Conservation (phyloP, 345 rosid species). For the Lepidium didymum region DNA sequence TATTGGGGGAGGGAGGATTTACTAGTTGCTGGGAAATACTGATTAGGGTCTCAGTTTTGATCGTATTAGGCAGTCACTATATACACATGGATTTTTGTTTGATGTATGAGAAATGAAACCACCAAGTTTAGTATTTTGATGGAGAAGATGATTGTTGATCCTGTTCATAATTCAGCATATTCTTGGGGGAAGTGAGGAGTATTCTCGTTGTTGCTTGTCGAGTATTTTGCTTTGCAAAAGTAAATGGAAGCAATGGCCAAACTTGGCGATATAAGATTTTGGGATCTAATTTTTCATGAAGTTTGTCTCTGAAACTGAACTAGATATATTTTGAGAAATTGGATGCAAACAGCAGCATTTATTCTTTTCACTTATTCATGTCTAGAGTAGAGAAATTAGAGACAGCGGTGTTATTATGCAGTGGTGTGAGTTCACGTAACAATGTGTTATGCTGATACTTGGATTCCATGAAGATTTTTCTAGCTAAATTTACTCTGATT, state of each 20-base stretch:
- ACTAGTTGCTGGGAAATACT: neutral
- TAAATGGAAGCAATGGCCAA: neutral
- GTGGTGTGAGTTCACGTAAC: neutral
- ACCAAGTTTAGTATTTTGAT: neutral
- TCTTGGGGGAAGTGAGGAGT: neutral
- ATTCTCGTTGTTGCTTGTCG: neutral
- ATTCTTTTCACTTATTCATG: neutral
- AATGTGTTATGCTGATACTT: neutral
- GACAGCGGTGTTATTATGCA: neutral
- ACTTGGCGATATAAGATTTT: neutral
- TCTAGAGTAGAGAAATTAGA: neutral
- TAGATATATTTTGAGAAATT: neutral
- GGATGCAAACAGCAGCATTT: neutral
- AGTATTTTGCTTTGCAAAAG: neutral
- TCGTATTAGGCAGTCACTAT: neutral
- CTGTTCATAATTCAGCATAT: neutral
- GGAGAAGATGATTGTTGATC: neutral
- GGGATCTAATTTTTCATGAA: neutral
- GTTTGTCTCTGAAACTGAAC: neutral
- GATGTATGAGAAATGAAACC: neutral
- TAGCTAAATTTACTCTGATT: neutral
- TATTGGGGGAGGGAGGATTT: neutral
- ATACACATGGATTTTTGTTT: neutral
- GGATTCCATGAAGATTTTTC: neutral
- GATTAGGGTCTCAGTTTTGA: neutral